Evolutionary conservation across 75 land plant species (phyloP).

Genomic region (Pinus tabuliformis): DNA sequence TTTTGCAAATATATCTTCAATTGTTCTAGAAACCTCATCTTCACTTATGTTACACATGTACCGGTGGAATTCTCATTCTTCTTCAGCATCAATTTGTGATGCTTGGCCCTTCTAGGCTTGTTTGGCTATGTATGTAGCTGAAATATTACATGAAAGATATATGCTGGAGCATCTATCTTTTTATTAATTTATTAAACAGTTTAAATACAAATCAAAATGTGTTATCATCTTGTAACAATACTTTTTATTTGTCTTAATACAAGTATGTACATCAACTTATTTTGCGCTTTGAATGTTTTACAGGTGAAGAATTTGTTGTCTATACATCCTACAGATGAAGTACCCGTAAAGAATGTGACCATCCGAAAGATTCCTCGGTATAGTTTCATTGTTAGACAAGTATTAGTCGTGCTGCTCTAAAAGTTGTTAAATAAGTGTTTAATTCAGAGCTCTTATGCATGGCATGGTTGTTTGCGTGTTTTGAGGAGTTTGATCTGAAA

Average conservation of each 20-base stretch:
- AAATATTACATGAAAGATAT: no score
- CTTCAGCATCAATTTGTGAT: no score
- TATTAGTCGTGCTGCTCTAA: background rate
- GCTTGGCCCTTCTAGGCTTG: no score
- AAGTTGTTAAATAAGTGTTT: background rate
- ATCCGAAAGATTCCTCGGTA: conserved; percentile 84
- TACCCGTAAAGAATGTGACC: conserved; percentile 63
- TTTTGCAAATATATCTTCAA: no score
- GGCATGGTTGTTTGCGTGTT: no score
- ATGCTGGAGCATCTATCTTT: background rate
- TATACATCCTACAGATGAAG: conserved; percentile 58
- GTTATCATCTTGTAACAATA: background rate
- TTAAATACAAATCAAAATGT: background rate
- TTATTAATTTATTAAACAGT: background rate
- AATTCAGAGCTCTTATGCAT: background rate
- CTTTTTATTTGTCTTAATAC: background rate
- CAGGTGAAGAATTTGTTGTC: conserved; percentile 79
- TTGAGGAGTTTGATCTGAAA: no score
- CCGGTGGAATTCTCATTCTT: no score
- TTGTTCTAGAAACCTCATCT: no score
- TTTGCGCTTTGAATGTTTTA: background rate
- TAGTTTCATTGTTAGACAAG: background rate
- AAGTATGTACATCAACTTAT: background rate
- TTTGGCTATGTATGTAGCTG: no score
- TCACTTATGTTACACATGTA: no score